Evolutionary conservation across 2,329 filamentous ascomycete genomes (phyloP).

Genomic region (Claviceps monticola): DNA sequence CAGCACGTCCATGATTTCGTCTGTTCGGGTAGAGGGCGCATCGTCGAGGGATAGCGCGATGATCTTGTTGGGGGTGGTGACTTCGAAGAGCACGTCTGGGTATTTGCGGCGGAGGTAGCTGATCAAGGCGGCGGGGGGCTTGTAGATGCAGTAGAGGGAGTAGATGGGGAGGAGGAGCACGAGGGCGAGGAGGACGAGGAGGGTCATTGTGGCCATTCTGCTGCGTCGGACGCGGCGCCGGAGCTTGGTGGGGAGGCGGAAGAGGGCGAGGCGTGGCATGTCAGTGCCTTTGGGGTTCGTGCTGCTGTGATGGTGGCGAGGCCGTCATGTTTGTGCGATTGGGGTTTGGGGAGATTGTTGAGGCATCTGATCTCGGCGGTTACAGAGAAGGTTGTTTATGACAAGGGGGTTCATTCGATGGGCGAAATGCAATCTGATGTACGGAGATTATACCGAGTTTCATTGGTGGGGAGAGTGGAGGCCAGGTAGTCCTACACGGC

Average conservation of each 20-base stretch:
- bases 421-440: no score
- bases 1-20: slow-evolving; percentile 56
- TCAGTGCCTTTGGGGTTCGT: slow-evolving; percentile 4
- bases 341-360: neutral
- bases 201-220: slow-evolving; percentile 40
- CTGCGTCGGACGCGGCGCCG: slow-evolving; percentile 43
- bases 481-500: no score
- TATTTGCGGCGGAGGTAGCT: slow-evolving; percentile 55
- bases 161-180: slow-evolving; percentile 25
- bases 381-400: no score
- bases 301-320: neutral
- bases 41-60: slow-evolving; percentile 82
- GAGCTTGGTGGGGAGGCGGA: slow-evolving; percentile 41
- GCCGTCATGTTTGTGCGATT: neutral
- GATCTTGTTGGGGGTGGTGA: slow-evolving; percentile 43
- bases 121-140: slow-evolving; percentile 61
- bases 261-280: slow-evolving; percentile 31
- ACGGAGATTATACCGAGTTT: no score
- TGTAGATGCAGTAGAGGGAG: slow-evolving; percentile 60
- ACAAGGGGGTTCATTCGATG: no score
- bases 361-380: no score
- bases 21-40: slow-evolving; percentile 60
- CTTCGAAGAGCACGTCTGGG: slow-evolving; percentile 69
- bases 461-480: no score
- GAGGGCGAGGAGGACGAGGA: slow-evolving; percentile 23